Conservation (phyloP, 441 rosid genomes). For the Hura crepitans region DNA sequence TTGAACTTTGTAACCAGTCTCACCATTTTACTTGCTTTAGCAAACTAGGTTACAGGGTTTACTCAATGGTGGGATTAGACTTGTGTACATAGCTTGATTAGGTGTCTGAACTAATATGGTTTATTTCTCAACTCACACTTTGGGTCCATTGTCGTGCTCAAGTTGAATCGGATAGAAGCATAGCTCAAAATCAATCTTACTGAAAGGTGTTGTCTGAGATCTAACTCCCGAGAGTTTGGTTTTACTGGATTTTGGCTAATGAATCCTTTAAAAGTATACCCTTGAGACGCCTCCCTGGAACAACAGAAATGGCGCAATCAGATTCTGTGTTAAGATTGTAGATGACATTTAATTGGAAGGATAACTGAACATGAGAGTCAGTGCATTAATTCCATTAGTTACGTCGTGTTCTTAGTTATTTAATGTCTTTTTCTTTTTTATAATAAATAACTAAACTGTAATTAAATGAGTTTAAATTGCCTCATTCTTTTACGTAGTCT, state of each 20-base stretch:
- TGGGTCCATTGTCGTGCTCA: too few relatives aligned
- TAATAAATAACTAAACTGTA: not conserved
- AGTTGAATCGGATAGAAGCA: too few relatives aligned
- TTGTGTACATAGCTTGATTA: not conserved
- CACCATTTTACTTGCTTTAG: too few relatives aligned
- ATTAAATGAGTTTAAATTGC: not conserved
- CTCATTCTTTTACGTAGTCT: not conserved
- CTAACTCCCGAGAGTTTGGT: not conserved
- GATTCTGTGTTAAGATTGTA: not conserved
- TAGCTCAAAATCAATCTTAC: not conserved
- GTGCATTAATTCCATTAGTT: not conserved
- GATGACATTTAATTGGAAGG: not conserved
- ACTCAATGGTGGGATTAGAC: not conserved
- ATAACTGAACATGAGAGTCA: not conserved
- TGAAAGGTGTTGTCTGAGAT: not conserved
- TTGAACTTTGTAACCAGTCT: not conserved
- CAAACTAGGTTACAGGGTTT: not conserved
- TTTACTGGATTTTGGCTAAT: not conserved
- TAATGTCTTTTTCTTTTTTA: not conserved
- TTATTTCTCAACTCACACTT: too few relatives aligned
- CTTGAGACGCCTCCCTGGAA: not conserved
- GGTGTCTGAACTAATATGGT: not conserved
- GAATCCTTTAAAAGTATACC: not conserved
- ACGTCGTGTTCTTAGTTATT: not conserved
- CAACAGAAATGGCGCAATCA: too few relatives aligned